A percentile compares a stretch with the other conserved stretches of the same genome.
These are phyloP conservation scores for Plectosphaerella plurivora DNA, from an alignment of 2,329 filamentous ascomycete genomes.

Conservation along the genomic window DNA sequence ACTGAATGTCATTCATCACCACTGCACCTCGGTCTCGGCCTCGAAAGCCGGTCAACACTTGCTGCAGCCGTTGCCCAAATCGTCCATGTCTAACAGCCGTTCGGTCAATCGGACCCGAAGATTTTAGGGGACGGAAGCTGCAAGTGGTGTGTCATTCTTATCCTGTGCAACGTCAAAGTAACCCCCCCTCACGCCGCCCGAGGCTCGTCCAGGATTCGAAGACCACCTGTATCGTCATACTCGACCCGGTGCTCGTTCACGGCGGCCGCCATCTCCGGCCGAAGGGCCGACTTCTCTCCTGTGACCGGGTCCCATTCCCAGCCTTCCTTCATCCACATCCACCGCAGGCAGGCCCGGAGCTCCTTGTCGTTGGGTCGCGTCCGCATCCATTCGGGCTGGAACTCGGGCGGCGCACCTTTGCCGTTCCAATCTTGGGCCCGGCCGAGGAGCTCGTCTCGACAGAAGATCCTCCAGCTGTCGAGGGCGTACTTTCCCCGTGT, in stretches of 20 bases:
- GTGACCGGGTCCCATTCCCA: conserved; percentile 75
- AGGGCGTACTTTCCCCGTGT: conserved; percentile 78
- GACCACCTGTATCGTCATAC: conserved; percentile 44
- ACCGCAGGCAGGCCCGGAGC: conserved; percentile 76
- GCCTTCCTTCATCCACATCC: conserved; percentile 89
- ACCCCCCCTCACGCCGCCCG: background rate
- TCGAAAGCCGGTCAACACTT: background rate
- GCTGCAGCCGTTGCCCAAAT: background rate
- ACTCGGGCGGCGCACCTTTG: conserved; percentile 41
- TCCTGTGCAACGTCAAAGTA: no score
- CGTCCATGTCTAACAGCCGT: background rate
- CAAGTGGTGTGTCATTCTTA: no score
- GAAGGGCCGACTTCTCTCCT: conserved; percentile 54
- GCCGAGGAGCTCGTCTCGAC: conserved; percentile 70
- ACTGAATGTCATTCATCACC: background rate
- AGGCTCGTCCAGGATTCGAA: conserved; percentile 30
- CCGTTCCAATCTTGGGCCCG: conserved; percentile 64
- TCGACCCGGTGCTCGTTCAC: conserved; percentile 54
- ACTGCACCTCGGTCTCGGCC: background rate
- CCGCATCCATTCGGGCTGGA: conserved; percentile 88
- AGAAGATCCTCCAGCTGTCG: conserved; percentile 93
- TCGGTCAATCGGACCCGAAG: no score
- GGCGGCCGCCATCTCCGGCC: conserved; percentile 47
- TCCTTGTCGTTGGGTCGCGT: conserved; percentile 84
- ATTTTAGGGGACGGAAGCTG: no score